phyloP scores from a whole-genome alignment of 495 filamentous ascomycete species.

The Lindgomyces ingoldianus region DNA sequence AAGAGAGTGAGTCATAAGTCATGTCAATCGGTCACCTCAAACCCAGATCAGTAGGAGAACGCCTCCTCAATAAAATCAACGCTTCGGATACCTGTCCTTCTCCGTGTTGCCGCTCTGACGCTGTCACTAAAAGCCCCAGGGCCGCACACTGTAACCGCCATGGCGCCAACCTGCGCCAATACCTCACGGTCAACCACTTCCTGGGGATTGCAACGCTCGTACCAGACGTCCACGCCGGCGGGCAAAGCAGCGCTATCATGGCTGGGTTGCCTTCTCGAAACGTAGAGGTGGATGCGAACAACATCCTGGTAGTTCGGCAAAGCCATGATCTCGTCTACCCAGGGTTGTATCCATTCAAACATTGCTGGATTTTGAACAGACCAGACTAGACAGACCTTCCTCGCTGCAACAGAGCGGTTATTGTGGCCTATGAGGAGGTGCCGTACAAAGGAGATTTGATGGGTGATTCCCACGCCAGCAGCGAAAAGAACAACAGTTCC shows the following conservation, averaged over 20 bases:
- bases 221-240: not conserved
- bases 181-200: slow-evolving; percentile 15
- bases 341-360: slow-evolving; percentile 17
- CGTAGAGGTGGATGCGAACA: slow-evolving; percentile 4
- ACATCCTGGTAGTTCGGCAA: not conserved
- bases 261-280: not conserved
- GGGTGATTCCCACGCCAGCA: slow-evolving; percentile 85
- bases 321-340: slow-evolving; percentile 14
- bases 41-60: slow-evolving; percentile 24
- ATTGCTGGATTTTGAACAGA: slow-evolving; percentile 6
- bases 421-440: slow-evolving; percentile 70
- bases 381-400: slow-evolving; percentile 43
- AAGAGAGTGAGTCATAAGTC: not conserved
- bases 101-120: slow-evolving; percentile 9
- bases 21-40: not conserved
- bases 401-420: slow-evolving; percentile 71
- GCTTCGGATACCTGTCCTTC: not conserved
- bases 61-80: slow-evolving; percentile 26
- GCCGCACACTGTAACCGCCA: slow-evolving; percentile 27
- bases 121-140: slow-evolving; percentile 20
- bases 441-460: slow-evolving; percentile 76
- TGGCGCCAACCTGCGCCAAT: slow-evolving; percentile 12
- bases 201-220: slow-evolving; percentile 5
- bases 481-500: slow-evolving; percentile 86
- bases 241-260: not conserved